Base-by-base conservation (phyloP, 441 rosid species). In the Erodium trifolium region DNA sequence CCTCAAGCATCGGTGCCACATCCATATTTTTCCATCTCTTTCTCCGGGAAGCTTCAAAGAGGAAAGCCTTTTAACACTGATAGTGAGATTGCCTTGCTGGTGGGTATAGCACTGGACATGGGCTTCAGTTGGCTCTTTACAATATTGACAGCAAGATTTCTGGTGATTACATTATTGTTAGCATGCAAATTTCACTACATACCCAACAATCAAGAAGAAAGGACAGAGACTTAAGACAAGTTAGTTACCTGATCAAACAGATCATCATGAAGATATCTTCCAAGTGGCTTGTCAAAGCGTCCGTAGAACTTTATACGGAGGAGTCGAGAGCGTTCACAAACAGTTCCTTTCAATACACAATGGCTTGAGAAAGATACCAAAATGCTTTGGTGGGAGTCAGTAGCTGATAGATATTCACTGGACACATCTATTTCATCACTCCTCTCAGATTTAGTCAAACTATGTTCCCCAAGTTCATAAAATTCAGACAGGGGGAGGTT, bases 1-100 rank as follows among this genome's bases (percentile, higher is more conserved):
- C 70, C 78, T 85, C 73, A 95, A 79, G 83, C 99, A 95, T 81
- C 98, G 81, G 77, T 95, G 99, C 99, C 99, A 95, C 99, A 95
- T 92, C 27, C 27, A 23, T 23, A 23, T 23, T 23, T 23, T 23
- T 23, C 27, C 27, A 23, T 23, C 27, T 23, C 75, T 87, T 78
- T 92, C 97, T 71, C 99, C 98, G 5, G 90, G 91, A 75, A 95
- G 77, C 68, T 84, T 80, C 69, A 84, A 70, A 66, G 88, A 93
- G 1, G 86, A 79, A 17, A 92, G 86, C 82, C 88, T 88, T 85
- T 85, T 90, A 67, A 95, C 99, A 75, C 96, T 88, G 80, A 95
- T 95, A 0, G 99, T 95, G 57, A 95, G 97, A 66, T 86, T 89
- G 65, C 99, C 99, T 72, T 91, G 99, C 16, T 95, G 84, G 83